A percentile compares a stretch with the other conserved stretches of the same genome.
phyloP scores from a whole-genome alignment of 2,329 filamentous ascomycete genomes.

The Cladorrhinum sp. region DNA sequence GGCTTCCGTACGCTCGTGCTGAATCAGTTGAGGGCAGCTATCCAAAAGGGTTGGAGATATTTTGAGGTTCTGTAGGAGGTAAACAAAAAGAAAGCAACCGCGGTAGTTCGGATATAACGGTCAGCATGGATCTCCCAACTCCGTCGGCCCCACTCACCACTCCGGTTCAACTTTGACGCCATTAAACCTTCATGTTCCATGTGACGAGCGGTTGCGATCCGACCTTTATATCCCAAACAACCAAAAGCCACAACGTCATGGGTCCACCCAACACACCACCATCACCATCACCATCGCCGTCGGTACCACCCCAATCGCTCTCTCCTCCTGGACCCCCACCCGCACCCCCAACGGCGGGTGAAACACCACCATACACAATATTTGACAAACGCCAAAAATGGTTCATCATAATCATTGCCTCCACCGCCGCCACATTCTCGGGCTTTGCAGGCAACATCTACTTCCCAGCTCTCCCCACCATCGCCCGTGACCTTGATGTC shows the following conservation, averaged over 20 bases:
- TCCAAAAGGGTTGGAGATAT: too few species aligned
- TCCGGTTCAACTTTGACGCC: not conserved
- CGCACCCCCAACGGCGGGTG: not conserved
- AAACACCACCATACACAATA: not conserved
- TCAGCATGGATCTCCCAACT: not conserved
- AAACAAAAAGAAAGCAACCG: too few species aligned
- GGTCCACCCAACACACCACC: not conserved
- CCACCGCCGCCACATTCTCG: not conserved
- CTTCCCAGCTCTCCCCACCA: conserved; percentile 26
- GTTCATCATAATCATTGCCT: not conserved
- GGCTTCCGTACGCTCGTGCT: too few species aligned
- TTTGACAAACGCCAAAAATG: not conserved
- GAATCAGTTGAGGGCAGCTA: too few species aligned
- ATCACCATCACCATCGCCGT: too few species aligned
- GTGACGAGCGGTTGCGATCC: not conserved
- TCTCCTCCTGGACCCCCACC: too few species aligned
- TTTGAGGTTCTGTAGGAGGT: too few species aligned
- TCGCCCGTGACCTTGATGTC: conserved; percentile 24
- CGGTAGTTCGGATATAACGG: not conserved
- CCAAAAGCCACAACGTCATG: not conserved
- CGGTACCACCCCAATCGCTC: too few species aligned
- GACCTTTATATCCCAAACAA: not conserved
- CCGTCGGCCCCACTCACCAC: not conserved
- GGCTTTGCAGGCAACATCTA: conserved; percentile 22
- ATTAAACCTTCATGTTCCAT: not conserved